These are phyloP conservation scores for Fusarium setosum DNA, from an alignment of 2,329 filamentous ascomycete species.

Conservation along the genomic window DNA sequence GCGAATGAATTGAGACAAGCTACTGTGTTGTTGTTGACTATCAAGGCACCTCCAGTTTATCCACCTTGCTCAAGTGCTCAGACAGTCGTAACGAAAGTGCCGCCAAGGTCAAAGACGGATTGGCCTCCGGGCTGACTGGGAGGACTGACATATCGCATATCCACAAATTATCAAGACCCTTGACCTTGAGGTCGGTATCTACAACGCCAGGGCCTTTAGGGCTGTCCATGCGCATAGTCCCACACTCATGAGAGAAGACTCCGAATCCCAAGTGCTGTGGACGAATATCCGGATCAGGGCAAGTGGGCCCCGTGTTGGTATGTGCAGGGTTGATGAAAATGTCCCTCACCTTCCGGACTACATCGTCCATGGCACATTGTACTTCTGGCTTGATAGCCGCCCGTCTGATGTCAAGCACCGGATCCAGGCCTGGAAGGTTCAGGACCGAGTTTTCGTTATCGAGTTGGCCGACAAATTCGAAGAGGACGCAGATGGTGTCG, in stretches of 20 bases:
- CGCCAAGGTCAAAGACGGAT: conserved; percentile 21
- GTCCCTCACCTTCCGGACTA: not conserved
- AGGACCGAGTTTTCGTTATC: conserved; percentile 21
- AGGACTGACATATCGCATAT: conserved; percentile 28
- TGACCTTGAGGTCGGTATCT: conserved; percentile 13
- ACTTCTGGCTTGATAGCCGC: conserved; percentile 12
- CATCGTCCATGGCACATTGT: conserved; percentile 18
- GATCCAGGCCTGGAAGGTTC: conserved; percentile 17
- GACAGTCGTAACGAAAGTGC: conserved; percentile 24
- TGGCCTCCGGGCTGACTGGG: conserved; percentile 28
- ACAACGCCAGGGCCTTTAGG: conserved; percentile 9
- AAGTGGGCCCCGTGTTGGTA: not conserved
- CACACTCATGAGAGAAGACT: conserved; percentile 30
- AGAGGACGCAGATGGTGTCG: conserved; percentile 28
- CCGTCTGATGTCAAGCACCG: conserved; percentile 15
- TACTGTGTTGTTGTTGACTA: too few relatives aligned
- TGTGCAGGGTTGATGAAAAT: conserved; percentile 1
- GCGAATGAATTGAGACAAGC: too few relatives aligned
- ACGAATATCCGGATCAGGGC: conserved; percentile 5
- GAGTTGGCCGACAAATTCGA: conserved; percentile 19
- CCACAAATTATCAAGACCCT: conserved; percentile 24
- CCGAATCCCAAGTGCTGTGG: conserved; percentile 30
- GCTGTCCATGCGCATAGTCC: conserved; percentile 32
- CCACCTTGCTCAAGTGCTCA: conserved; percentile 26
- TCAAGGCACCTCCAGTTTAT: too few relatives aligned